Base-by-base conservation (phyloP, 192 early-diverging fungal species). In the Linderina pennispora region DNA sequence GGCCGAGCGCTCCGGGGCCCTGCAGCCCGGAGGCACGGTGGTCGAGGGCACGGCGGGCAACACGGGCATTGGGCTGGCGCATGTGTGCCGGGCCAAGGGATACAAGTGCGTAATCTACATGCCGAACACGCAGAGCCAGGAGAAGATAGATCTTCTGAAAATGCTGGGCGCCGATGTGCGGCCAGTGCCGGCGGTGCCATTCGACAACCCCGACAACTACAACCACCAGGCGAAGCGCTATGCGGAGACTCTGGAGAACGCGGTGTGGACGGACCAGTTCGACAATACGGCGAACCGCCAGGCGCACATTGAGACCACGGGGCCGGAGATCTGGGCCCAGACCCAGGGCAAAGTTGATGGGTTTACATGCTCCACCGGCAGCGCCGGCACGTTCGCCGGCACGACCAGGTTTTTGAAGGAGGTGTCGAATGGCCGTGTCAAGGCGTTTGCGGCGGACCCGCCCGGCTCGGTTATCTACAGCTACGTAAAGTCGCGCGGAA, bases 241-340 rank as follows among this genome's bases (percentile, higher is more conserved):
- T 56, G 93, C 93, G n/a, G 80, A 87, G 48, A 56, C 72, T 0
- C 48, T 88, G 11, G 56, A 77, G 11, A 93, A 93, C 58, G 92
- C 90, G 11, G 91, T 91, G 17, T 97, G 91, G 90, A 94, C 94
- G 8, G 91, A 97, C 63, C 94, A 97, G 54, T 97, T 97, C 53
- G 94, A 97, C 59, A 95, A 94, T 66, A 74, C 65, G 9, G 91
- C 90, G 26, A 97, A 97, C 60, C 77, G 87, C 18, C 87, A 79
- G 39, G 91, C 94, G 7, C 94, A 97, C 43, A 83, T 91, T 48
- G 91, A 95, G 57, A 95, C 94, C 25, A 97, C 94, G 3, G 94
- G 92, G 0, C 94, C 94, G 1, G 94, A 97, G 61, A 95, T 97
- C 55, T 90, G 83, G 84, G 74, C 73, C 7, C 94, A 97, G 64